Evolutionary conservation across 495 filamentous ascomycete species (phyloP), one percentile per base, ranked within the genome.

Genomic region (Hyphodiscus hymeniophilus): DNA sequence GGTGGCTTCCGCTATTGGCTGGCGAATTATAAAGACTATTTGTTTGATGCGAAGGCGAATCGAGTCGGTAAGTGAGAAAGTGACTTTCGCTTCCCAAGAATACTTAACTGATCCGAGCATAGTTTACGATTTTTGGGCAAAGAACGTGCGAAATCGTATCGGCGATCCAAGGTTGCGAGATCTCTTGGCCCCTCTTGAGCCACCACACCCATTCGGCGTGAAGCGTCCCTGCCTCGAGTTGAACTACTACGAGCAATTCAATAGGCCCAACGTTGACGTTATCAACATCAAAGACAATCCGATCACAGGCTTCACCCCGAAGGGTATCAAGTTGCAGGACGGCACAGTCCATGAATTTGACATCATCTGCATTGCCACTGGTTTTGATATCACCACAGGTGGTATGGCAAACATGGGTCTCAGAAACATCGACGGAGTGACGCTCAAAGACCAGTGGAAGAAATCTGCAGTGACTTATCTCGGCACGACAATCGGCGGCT

Each of bases 221-320:
- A 82, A 80, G 55, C 66, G 79, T 0, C 70, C 73, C 2, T 72
- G 65, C 13, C 64, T 82, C 4, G 76, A 82, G 48, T 48, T 63
- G 18, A 60, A 71, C 36, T 82, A 75, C 60, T 82, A 72, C 48
- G 78, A 82, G 50, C 66, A 70, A 30, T 75, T 82, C 61, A 76
- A 81, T 48, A 57, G 63, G 15, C 61, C 66, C 0, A 74, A 72
- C 48, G 76, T 82, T 15, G 60, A 78, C 22, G 36, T 83, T 10
- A 64, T 83, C 23, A 62, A 76, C 55, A 68, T 74, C 46, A 38
- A 26, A 20, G 42, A 45, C 24, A 75, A 74, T 47, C 66, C 71
- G 0, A 74, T 84, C 31, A 59, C 54, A 0, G 65, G 65, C 13
- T 63, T 82, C 21, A 66, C 62, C 8, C 54, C 63, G 23, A 66